Evolutionary conservation across 176 grass and related monocot genomes (phyloP), one percentile per base, ranked within the genome.

Genomic region (Echinochloa phyllopogon): DNA sequence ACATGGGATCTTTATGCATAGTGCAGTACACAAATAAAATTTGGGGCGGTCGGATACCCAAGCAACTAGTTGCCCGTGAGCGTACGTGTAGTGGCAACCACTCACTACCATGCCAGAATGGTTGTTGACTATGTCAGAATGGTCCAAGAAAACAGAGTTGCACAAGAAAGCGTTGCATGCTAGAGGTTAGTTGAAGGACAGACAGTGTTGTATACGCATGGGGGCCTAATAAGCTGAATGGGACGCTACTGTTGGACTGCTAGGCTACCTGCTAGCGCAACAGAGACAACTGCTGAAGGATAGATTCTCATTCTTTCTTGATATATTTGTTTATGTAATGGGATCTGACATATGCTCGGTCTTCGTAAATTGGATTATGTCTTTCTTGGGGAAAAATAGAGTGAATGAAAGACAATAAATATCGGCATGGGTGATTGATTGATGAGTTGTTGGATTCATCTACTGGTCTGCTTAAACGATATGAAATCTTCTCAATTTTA

Each of bases 81-180:
- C 50, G 24, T 72, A 18, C 41, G 44, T 27, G 50, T 37, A 53
- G 18, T 18, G 4, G 39, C 69, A 72, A n/a, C 50, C 25, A 40
- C 29, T 33, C n/a, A 33, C 64, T 41, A 8, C 20, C 63, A n/a
- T 50, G 69, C 41, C 45, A 23, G 17, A 48, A 81, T 69, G 72
- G 88, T 74, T 55, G 27, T 65, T 68, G 68, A 58, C 17, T 65
- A 27, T 84, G 47, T 20, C 66, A 56, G 24, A 33, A 75, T 82
- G 88, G 53, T 88, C 77, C 87, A 82, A 27, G 18, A 56, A 55
- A 65, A 53, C 44, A 51, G 64, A 13, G 52, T 58, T 45, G 61
- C 78, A 63, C 43, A 11, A 60, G 41, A 0, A 70, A 48, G 25
- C 38, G 50, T 23, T 69, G 47, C 40, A 48, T 78, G 64, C 25